phyloP scores from a whole-genome alignment of 2,329 filamentous ascomycete species.

The Leptographium procerum region DNA sequence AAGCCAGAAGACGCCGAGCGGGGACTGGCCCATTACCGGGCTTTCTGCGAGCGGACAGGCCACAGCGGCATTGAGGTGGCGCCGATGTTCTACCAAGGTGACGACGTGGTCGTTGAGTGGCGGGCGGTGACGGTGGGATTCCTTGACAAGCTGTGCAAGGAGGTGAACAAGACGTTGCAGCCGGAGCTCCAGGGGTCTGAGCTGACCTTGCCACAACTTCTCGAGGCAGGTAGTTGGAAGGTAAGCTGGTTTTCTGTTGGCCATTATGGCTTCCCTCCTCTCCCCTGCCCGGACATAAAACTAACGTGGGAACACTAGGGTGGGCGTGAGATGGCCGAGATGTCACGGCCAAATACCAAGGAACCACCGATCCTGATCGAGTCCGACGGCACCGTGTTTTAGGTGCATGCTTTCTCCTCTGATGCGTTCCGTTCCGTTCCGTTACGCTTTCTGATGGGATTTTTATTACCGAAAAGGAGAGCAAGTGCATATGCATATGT shows the following conservation, averaged over 20 bases:
- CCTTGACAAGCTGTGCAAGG: slow-evolving; percentile 39
- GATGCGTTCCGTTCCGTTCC: background rate
- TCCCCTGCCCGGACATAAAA: background rate
- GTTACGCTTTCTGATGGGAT: background rate
- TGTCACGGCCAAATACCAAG: slow-evolving; percentile 90
- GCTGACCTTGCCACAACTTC: slow-evolving; percentile 72
- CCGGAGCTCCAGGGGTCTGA: slow-evolving; percentile 54
- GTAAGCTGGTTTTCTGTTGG: slow-evolving; percentile 35
- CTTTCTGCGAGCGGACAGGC: slow-evolving; percentile 61
- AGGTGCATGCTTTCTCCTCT: background rate
- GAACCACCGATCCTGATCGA: slow-evolving; percentile 93
- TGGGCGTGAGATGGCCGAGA: slow-evolving; percentile 89
- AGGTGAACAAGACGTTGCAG: slow-evolving; percentile 53
- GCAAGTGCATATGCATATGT: background rate
- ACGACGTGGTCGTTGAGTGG: slow-evolving; percentile 56
- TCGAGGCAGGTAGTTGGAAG: slow-evolving; percentile 98
- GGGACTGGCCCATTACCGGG: slow-evolving; percentile 36
- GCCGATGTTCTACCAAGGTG: slow-evolving; percentile 46
- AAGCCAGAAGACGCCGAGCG: slow-evolving; percentile 31
- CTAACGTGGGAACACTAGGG: slow-evolving; percentile 42
- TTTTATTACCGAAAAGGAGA: background rate
- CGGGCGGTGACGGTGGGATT: slow-evolving; percentile 51
- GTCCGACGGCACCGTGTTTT: slow-evolving; percentile 90
- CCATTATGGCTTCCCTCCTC: background rate
- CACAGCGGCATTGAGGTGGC: slow-evolving; percentile 47